Evolutionary conservation across 225 moss, liverwort and hornwort genomes (phyloP), one percentile per base, ranked within the genome.

Genomic region (Polytrichum formosum): DNA sequence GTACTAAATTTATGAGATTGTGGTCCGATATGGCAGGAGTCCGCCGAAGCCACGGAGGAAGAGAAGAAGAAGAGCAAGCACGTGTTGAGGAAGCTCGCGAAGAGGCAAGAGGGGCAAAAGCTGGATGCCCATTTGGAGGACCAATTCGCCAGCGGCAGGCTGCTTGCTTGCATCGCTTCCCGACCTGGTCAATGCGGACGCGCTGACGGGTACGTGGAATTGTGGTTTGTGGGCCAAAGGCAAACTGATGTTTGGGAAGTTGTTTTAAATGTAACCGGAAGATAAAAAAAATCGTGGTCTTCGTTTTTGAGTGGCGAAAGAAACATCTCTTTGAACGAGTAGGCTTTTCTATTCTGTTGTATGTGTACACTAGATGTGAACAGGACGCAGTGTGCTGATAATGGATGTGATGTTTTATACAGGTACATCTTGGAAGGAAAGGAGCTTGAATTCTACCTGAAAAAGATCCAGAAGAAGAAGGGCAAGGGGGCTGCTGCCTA

Each of bases 381-480:
- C 21, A 21, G 4, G 7, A 22, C 0, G 21, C 21, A 59, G 59
- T 16, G 6, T 59, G 4, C 27, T 63, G 62, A 63, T 1, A 6
- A 4, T 62, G 61, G 61, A 28, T 64, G 20, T 1, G 62, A 23
- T 9, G 0, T 65, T 69, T 33, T 13, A 7, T 73, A 73, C 95
- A 90, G 93, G 7, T 96, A 96, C 67, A 88, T 96, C 54, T 60
- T 96, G 77, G 95, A 95, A 67, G 95, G 95, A 7, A 92, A 88
- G 77, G 95, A 96, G 79, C 90, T 96, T 4, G 93, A 96, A 75
- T 96, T 96, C 64, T 96, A 96, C 74, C 75, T 79, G 73, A 93
- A 73, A 80, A 96, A 96, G 90, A 93, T 96, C 54, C 96, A 91
- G 74, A 93, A 91, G 85, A 96, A 96, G 87, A 93, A 93, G 75